Evolutionary conservation across 306 rosid genomes (phyloP), one percentile per base, ranked within the genome.

Genomic region (Quercus ilex): DNA sequence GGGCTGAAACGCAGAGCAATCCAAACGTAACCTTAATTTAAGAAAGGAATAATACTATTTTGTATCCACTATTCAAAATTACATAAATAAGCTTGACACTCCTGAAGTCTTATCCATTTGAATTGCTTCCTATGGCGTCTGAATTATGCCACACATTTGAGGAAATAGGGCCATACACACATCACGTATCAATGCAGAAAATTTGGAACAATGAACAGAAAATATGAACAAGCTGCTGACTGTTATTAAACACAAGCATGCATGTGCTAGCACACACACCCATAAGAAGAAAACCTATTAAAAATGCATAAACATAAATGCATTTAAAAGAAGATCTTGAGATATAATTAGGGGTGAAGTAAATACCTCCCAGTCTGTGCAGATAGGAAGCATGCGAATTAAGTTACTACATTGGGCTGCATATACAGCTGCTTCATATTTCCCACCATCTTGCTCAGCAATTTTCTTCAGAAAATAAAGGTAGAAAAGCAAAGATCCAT

Each of bases 341-440:
- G 75, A 21, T 60, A 69, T 71, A 58, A 26, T 67, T 28, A 18
- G 70, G 55, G 63, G n/a, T 19, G 59, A 81, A 8, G 46, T 74
- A 59, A 58, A 64, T 77, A 94, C 99, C 99, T 95, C 99, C 98
- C 99, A 95, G 80, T 93, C 94, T 0, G 88, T 87, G 88, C 99
- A 95, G 80, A 93, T 86, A 19, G 99, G 98, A 86, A 95, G 99
- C 92, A 91, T 88, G 81, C 90, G 86, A 77, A 82, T 91, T 80
- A 95, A 84, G 84, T 95, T 93, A 88, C 99, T 86, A 82, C 98
- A 93, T 74, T 90, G 98, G 65, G 88, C 87, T 59, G 98, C 99
- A 87, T 91, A 95, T 35, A 93, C 87, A 74, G 94, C 99, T 76
- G 97, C 94, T 92, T 95, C 99, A 88, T 82, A 95, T 84, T 91